Evolutionary conservation across 1,284 basidiomycete species (phyloP).

Genomic region (Golubevia pallescens): DNA sequence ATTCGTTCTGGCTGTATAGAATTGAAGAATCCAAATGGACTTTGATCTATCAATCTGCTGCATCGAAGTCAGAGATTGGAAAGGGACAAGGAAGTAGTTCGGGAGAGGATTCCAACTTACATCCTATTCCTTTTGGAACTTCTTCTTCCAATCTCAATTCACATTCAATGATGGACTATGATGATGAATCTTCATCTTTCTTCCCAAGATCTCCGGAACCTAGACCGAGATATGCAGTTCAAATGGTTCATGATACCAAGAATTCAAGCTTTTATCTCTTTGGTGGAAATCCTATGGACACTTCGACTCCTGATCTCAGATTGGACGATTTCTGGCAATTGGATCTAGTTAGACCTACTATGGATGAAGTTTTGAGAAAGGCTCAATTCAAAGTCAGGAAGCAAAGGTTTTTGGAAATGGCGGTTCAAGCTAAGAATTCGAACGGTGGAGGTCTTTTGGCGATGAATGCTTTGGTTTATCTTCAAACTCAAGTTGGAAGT

Average conservation of each 20-base stretch:
- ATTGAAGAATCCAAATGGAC: slow-evolving; percentile 38
- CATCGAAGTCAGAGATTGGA: background rate
- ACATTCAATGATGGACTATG: too few species aligned
- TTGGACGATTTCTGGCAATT: slow-evolving; percentile 48
- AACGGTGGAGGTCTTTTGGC: slow-evolving; percentile 18
- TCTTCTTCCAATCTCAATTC: too few species aligned
- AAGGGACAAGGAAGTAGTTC: too few species aligned
- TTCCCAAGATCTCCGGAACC: slow-evolving; percentile 21
- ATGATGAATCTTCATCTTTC: background rate
- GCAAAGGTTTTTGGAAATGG: slow-evolving; percentile 50
- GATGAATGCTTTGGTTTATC: slow-evolving; percentile 41
- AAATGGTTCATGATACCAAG: slow-evolving; percentile 44
- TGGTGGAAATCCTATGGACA: slow-evolving; percentile 43
- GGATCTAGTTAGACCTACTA: slow-evolving; percentile 32
- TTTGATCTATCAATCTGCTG: slow-evolving; percentile 33
- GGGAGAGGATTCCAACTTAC: too few species aligned
- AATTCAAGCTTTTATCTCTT: slow-evolving; percentile 45
- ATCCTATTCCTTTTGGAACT: too few species aligned
- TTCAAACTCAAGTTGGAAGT: slow-evolving; percentile 46
- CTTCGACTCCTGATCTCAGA: slow-evolving; percentile 16
- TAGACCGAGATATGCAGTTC: slow-evolving; percentile 43
- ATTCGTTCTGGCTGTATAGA: slow-evolving; percentile 49
- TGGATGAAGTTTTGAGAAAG: slow-evolving; percentile 39
- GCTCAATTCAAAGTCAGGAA: slow-evolving; percentile 42
- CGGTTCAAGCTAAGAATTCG: slow-evolving; percentile 8